phyloP scores from a whole-genome alignment of 164 flowering plant species.

The Macadamia tetraphylla region DNA sequence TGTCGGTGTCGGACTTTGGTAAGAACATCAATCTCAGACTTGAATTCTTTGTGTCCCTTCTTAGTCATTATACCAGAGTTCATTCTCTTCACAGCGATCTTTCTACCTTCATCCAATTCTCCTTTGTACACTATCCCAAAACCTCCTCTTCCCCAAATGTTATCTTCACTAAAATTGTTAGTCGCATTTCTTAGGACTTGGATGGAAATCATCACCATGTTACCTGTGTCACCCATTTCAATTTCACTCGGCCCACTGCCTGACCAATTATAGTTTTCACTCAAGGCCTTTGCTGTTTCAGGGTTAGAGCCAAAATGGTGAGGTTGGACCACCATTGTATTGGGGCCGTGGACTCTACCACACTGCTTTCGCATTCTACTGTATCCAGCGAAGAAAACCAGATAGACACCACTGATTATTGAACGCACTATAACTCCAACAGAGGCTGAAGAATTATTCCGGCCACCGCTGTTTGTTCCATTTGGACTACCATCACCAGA shows the following conservation, averaged over 20 bases:
- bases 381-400: constrained; percentile 25
- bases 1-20: constrained; percentile 75
- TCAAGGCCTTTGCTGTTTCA: constrained; percentile 43
- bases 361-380: constrained; percentile 30
- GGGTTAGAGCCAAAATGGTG: constrained; percentile 53
- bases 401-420: constrained; percentile 32
- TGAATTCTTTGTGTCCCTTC: constrained; percentile 59
- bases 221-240: not conserved
- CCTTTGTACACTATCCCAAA: constrained; percentile 55
- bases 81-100: constrained; percentile 80
- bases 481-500: not conserved
- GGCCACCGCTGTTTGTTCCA: not conserved
- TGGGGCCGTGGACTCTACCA: constrained; percentile 46
- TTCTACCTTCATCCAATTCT: constrained; percentile 70
- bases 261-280: constrained; percentile 32
- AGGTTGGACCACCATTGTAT: constrained; percentile 58
- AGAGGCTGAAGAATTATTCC: constrained; percentile 22
- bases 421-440: constrained; percentile 32
- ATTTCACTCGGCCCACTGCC: constrained; percentile 33
- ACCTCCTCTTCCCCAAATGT: constrained; percentile 5
- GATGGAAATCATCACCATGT: constrained; percentile 5
- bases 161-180: not conserved
- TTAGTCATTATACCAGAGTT: constrained; percentile 51
- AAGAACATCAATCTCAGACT: constrained; percentile 75
- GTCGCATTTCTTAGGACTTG: constrained; percentile 5